A percentile compares a stretch with the other conserved stretches of the same genome.
phyloP scores from a whole-genome alignment of 495 filamentous ascomycete genomes.

The Neurospora sp. region DNA sequence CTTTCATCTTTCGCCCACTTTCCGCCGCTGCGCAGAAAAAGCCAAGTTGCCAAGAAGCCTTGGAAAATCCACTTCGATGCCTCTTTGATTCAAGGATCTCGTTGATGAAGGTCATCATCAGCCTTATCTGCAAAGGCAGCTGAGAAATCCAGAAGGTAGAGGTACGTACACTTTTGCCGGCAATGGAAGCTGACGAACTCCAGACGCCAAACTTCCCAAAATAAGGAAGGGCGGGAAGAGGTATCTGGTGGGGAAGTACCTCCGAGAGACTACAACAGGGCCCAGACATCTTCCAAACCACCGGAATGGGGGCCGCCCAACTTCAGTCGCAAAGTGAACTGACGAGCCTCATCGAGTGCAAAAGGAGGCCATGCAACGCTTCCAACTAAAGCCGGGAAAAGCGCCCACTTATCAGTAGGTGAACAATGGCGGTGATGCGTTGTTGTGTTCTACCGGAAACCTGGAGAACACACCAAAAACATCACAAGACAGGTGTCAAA shows the following conservation, averaged over 20 bases:
- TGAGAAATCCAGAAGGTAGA: not conserved
- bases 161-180: not conserved
- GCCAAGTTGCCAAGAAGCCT: not conserved
- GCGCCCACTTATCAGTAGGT: not conserved
- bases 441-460: not conserved
- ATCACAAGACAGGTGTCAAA: not conserved
- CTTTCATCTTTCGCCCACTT: not conserved
- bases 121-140: not conserved
- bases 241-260: not conserved
- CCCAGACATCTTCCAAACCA: not conserved
- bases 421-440: not conserved
- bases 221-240: not conserved
- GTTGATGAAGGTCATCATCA: not conserved
- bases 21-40: not conserved
- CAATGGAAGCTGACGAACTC: not conserved
- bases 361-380: not conserved
- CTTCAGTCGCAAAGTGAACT: not conserved
- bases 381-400: not conserved
- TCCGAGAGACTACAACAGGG: not conserved
- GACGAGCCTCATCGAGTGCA: not conserved
- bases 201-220: not conserved
- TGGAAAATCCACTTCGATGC: not conserved
- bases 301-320: not conserved
- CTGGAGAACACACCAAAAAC: not conserved
- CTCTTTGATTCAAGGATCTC: not conserved